Evolutionary conservation across 495 filamentous ascomycete genomes (phyloP).

Genomic region (Neurospora sp.): DNA sequence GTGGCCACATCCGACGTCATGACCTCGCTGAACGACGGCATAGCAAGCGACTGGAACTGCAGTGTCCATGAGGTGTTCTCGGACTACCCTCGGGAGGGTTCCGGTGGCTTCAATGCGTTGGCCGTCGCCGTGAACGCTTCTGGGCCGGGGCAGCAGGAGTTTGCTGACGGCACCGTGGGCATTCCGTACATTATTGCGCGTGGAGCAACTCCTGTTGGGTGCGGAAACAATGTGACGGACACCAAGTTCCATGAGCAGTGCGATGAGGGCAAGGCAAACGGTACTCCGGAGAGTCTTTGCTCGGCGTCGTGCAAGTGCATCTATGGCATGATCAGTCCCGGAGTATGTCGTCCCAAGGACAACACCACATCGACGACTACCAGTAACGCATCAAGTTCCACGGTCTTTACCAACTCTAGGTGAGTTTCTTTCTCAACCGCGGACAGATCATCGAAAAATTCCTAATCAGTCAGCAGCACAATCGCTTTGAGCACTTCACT

Average conservation of each 20-base stretch:
- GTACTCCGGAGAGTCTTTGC: conserved; percentile 27
- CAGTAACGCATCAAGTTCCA: conserved; percentile 6
- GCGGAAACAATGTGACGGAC: conserved; percentile 37
- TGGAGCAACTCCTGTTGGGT: conserved; percentile 36
- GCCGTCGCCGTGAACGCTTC: conserved; percentile 36
- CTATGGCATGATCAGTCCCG: conserved; percentile 15
- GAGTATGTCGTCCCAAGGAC: conserved; percentile 15
- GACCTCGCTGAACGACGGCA: conserved; percentile 27
- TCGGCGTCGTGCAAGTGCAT: conserved; percentile 32
- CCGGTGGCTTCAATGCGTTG: conserved; percentile 33
- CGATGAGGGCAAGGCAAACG: conserved; percentile 33
- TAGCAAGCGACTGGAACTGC: conserved; percentile 38
- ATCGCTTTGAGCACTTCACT: conserved; percentile 1
- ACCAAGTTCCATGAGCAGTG: conserved; percentile 33
- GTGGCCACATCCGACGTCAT: conserved; percentile 32
- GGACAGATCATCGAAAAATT: neutral
- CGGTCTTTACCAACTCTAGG: conserved; percentile 11
- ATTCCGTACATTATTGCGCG: conserved; percentile 42
- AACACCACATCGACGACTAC: conserved; percentile 10
- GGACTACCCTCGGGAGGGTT: conserved; percentile 29
- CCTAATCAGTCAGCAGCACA: conserved; percentile 1
- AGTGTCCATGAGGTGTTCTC: conserved; percentile 40
- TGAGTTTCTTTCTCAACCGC: neutral
- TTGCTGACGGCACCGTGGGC: conserved; percentile 31
- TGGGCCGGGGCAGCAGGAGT: conserved; percentile 26